Evolutionary conservation across 2,329 filamentous ascomycete species (phyloP).

Genomic region (Trichoderma asperellum): DNA sequence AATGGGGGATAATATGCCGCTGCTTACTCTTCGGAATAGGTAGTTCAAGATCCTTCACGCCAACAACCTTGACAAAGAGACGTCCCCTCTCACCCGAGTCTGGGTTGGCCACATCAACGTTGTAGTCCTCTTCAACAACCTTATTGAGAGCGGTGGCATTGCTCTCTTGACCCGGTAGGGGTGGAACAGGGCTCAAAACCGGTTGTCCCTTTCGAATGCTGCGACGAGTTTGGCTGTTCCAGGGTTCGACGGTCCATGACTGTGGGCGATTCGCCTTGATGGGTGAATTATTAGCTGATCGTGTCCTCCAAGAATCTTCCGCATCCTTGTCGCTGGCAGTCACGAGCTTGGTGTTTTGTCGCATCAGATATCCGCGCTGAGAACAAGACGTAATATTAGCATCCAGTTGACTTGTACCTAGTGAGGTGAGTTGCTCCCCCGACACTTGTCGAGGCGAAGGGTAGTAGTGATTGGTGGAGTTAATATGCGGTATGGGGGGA

Average conservation of each 20-base stretch:
- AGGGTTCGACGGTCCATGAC: constrained; percentile 95
- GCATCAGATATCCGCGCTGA: constrained; percentile 98
- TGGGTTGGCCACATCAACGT: constrained; percentile 61
- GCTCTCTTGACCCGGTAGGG: constrained; percentile 85
- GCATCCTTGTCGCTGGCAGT: constrained; percentile 80
- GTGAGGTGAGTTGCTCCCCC: constrained; percentile 32
- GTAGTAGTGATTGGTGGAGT: constrained; percentile 17
- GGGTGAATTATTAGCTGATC: constrained; percentile 70
- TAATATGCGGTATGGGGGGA: constrained; percentile 31
- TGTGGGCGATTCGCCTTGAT: constrained; percentile 79
- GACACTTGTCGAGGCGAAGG: constrained; percentile 53
- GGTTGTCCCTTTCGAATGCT: constrained; percentile 59
- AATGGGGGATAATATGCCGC: neutral
- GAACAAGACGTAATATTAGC: constrained; percentile 66
- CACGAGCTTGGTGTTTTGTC: constrained; percentile 96
- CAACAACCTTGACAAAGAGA: constrained; percentile 97
- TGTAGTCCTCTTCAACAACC: constrained; percentile 69
- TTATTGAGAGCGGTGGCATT: constrained; percentile 69
- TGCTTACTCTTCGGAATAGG: constrained; percentile 84
- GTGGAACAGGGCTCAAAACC: constrained; percentile 69
- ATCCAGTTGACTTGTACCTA: constrained; percentile 42
- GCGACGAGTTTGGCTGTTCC: constrained; percentile 79
- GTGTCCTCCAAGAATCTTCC: constrained; percentile 58
- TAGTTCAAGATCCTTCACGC: constrained; percentile 92
- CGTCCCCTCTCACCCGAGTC: constrained; percentile 87